These are phyloP conservation scores for Crotalaria pallida DNA, from an alignment of 306 rosid genomes.

Conservation along the genomic window DNA sequence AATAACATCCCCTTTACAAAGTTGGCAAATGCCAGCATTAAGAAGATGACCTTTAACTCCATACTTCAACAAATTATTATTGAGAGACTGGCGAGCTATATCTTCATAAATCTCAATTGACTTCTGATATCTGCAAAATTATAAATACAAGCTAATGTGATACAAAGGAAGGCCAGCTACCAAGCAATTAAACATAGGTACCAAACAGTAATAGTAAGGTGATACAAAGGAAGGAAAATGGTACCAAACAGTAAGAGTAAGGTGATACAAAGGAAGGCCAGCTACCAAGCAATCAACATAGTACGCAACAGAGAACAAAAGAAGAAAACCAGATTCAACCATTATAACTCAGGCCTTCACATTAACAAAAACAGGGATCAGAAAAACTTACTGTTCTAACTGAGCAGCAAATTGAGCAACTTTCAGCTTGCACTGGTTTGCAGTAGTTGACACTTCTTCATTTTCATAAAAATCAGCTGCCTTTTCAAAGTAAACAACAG, in stretches of 20 bases:
- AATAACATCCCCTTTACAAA: slow-evolving; percentile 72
- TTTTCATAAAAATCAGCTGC: slow-evolving; percentile 85
- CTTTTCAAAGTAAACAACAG: slow-evolving; percentile 73
- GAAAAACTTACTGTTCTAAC: slow-evolving; percentile 71
- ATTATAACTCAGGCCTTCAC: not conserved
- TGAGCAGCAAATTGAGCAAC: slow-evolving; percentile 95
- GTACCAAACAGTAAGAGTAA: not conserved
- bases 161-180: not conserved
- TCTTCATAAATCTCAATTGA: slow-evolving; percentile 80
- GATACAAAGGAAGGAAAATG: not conserved
- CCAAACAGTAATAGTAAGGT: not conserved
- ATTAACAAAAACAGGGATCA: not conserved
- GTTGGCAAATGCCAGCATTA: slow-evolving; percentile 94
- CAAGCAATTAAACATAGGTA: not conserved
- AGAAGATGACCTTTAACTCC: slow-evolving; percentile 98
- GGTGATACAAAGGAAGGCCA: not conserved
- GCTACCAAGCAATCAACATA: not conserved
- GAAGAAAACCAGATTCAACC: not conserved
- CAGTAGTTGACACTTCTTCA: slow-evolving; percentile 78
- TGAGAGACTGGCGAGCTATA: slow-evolving; percentile 89
- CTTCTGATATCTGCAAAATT: slow-evolving; percentile 61
- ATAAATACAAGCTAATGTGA: not conserved
- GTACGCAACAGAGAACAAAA: not conserved
- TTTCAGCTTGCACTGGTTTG: slow-evolving; percentile 94
- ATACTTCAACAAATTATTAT: slow-evolving; percentile 77